Conservation (phyloP, 169 alveolate genomes). For the Plasmodium knowlesi region DNA sequence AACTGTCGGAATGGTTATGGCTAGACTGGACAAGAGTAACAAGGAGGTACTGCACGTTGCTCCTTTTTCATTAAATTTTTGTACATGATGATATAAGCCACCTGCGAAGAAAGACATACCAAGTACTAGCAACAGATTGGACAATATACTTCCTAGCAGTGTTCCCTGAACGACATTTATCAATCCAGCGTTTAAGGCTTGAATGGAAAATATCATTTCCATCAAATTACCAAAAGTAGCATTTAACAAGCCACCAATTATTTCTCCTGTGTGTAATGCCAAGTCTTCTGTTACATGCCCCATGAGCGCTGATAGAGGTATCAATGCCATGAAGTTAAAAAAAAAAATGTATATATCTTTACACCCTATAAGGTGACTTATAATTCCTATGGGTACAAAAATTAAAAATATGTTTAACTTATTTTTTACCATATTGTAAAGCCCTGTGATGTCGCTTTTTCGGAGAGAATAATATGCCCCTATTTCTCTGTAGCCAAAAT, state of each 20-base stretch:
- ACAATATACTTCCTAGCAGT: slow-evolving; percentile 88
- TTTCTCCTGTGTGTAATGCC: slow-evolving; percentile 89
- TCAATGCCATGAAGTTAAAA: slow-evolving; percentile 86
- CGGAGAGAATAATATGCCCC: slow-evolving; percentile 67
- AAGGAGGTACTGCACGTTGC: slow-evolving; percentile 88
- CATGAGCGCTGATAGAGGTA: slow-evolving; percentile 89
- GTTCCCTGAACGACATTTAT: slow-evolving; percentile 91
- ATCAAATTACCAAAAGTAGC: slow-evolving; percentile 93
- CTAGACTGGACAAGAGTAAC: slow-evolving; percentile 85
- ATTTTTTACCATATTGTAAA: slow-evolving; percentile 60
- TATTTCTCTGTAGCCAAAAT: slow-evolving; percentile 30
- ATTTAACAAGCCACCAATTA: slow-evolving; percentile 89
- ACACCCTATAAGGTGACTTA: slow-evolving; percentile 77
- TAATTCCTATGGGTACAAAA: slow-evolving; percentile 82
- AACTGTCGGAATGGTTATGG: slow-evolving; percentile 87
- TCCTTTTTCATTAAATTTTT: slow-evolving; percentile 89
- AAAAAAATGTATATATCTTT: slow-evolving; percentile 80
- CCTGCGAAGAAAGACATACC: slow-evolving; percentile 92
- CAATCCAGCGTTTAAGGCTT: slow-evolving; percentile 84
- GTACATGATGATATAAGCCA: slow-evolving; percentile 88
- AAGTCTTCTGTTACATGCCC: slow-evolving; percentile 90
- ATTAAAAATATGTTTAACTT: slow-evolving; percentile 77
- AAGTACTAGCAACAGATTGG: slow-evolving; percentile 88
- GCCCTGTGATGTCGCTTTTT: slow-evolving; percentile 75
- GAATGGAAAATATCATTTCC: slow-evolving; percentile 91